A percentile compares a stretch with the other conserved stretches of the same genome.
phyloP scores from a whole-genome alignment of 805 yeast genomes.

The Lipomyces chichibuensis region DNA sequence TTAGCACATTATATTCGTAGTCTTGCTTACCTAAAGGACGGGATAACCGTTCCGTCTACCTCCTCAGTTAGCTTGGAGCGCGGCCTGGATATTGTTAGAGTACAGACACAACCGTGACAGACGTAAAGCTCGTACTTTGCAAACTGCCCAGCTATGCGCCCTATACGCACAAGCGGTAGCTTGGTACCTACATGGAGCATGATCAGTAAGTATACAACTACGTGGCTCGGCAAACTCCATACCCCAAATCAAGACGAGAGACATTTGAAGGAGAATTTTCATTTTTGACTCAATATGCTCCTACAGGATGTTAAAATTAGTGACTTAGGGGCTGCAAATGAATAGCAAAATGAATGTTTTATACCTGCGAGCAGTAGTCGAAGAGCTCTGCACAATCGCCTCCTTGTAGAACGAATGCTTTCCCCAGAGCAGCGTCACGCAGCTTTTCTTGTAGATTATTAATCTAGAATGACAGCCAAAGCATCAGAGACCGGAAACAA shows the following conservation, averaged over 20 bases:
- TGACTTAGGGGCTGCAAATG: neutral
- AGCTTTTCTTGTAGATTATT: slow-evolving; percentile 44
- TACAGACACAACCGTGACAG: neutral
- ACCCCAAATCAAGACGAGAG: slow-evolving; percentile 50
- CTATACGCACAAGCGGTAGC: slow-evolving; percentile 48
- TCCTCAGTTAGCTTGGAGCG: slow-evolving; percentile 50
- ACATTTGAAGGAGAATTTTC: slow-evolving; percentile 50
- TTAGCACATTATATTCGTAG: neutral
- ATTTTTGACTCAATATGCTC: slow-evolving; percentile 47
- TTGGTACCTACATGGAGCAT: slow-evolving; percentile 39
- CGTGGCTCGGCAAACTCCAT: neutral
- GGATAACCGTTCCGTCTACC: slow-evolving; percentile 47
- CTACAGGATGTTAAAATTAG: neutral
- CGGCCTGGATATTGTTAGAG: slow-evolving; percentile 37
- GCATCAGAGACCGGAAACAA: neutral
- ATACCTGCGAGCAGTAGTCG: slow-evolving; percentile 46
- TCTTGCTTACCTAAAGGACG: slow-evolving; percentile 44
- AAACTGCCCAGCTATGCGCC: slow-evolving; percentile 52
- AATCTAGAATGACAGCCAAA: slow-evolving; percentile 33
- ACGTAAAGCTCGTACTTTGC: slow-evolving; percentile 41
- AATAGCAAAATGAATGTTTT: neutral
- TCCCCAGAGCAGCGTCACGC: slow-evolving; percentile 49
- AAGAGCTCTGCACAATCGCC: slow-evolving; percentile 53
- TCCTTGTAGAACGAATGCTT: slow-evolving; percentile 51
- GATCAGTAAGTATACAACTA: neutral